A percentile compares a stretch with the other conserved stretches of the same genome.
Evolutionary conservation across 495 filamentous ascomycete genomes (phyloP).

Genomic region (Penicillium salamii): DNA sequence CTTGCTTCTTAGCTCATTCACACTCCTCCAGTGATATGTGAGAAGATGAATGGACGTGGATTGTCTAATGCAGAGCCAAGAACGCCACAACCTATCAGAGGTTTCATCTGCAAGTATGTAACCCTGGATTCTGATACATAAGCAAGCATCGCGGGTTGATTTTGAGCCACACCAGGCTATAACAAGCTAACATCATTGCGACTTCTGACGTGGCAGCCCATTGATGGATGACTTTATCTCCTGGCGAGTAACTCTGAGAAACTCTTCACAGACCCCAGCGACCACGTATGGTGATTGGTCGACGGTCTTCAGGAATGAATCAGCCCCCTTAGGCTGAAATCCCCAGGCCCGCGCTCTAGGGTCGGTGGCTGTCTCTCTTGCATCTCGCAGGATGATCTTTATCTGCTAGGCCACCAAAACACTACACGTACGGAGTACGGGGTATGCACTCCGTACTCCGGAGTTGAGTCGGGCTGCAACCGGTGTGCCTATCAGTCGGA

Average conservation of each 20-base stretch:
- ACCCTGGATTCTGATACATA: conserved; percentile 23
- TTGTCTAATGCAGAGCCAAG: conserved; percentile 11
- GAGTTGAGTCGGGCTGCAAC: no score
- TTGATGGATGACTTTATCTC: conserved; percentile 8
- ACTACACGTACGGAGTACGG: no score
- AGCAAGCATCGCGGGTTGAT: conserved; percentile 10
- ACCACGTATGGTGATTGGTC: conserved; percentile 9
- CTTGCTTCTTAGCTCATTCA: conserved; percentile 5
- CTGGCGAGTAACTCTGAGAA: conserved; percentile 12
- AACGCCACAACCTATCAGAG: conserved; percentile 19
- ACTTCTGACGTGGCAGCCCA: conserved; percentile 32
- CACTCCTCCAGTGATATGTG: conserved; percentile 10
- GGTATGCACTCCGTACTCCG: no score
- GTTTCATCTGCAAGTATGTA: not conserved
- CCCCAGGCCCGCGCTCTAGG: conserved; percentile 11
- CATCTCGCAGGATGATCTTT: conserved; percentile 4
- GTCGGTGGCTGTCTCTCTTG: conserved; percentile 10
- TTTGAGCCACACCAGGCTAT: conserved; percentile 15
- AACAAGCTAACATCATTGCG: conserved; percentile 7
- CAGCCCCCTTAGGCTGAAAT: not conserved
- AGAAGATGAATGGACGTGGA: conserved; percentile 6
- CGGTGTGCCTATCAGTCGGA: not conserved
- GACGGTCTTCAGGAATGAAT: not conserved
- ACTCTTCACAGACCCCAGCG: conserved; percentile 8
- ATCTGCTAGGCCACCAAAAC: conserved; percentile 1